phyloP scores from a whole-genome alignment of 352 stramenopile species.

The Globisporangium irregulare region DNA sequence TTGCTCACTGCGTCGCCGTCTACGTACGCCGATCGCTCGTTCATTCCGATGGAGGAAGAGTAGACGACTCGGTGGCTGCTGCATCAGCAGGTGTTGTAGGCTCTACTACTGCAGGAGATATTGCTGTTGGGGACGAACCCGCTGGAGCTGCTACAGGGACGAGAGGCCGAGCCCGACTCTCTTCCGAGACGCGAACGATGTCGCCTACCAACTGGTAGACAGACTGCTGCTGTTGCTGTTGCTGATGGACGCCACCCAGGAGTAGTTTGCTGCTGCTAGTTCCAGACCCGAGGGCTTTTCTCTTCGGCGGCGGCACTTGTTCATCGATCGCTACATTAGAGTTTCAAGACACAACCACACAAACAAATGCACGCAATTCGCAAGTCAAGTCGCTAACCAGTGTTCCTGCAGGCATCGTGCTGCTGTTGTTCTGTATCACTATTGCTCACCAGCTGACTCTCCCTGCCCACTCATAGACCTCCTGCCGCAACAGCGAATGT shows the following conservation, averaged over 20 bases:
- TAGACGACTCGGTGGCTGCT: slow-evolving; percentile 5
- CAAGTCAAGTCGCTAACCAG: background rate
- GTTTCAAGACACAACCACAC: slow-evolving; percentile 1
- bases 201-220: slow-evolving; percentile 33
- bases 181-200: slow-evolving; percentile 35
- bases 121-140: background rate
- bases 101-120: background rate
- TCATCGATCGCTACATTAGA: slow-evolving; percentile 2
- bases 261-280: slow-evolving; percentile 5
- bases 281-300: slow-evolving; percentile 3
- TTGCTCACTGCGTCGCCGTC: slow-evolving; percentile 15
- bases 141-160: slow-evolving; percentile 3
- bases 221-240: slow-evolving; percentile 20
- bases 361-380: background rate
- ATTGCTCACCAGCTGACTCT: slow-evolving; percentile 3
- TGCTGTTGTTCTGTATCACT: background rate
- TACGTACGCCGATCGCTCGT: slow-evolving; percentile 30
- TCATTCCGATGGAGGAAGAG: slow-evolving; percentile 46
- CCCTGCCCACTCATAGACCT: slow-evolving; percentile 13
- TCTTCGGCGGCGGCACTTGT: background rate
- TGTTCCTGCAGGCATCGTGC: background rate
- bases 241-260: background rate
- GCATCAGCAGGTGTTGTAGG: slow-evolving; percentile 5
- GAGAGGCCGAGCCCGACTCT: slow-evolving; percentile 16
- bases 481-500: background rate